Evolutionary conservation across 2,329 filamentous ascomycete genomes (phyloP).

Genomic region (Epichloe baconii): DNA sequence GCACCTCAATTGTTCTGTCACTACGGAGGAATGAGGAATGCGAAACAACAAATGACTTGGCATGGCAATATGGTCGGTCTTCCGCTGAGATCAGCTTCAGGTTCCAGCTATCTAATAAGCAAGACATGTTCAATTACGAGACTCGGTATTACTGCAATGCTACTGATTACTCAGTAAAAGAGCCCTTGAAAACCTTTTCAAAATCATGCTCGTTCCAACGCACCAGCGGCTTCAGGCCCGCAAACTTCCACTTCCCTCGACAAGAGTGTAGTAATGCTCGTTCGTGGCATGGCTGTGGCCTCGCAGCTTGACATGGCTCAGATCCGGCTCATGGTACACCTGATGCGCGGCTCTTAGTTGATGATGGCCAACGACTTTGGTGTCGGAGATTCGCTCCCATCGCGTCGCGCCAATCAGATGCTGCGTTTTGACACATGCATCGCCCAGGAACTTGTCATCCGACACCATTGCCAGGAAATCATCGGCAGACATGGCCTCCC

Average conservation of each 20-base stretch:
- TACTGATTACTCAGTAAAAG: too few relatives aligned
- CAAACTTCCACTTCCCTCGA: constrained; percentile 47
- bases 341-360: constrained; percentile 47
- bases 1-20: too few relatives aligned
- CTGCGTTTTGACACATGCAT: constrained; percentile 40
- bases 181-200: neutral
- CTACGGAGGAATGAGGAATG: too few relatives aligned
- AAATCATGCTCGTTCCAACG: constrained; percentile 35
- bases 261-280: constrained; percentile 40
- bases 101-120: too few relatives aligned
- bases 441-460: constrained; percentile 37
- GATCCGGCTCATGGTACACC: constrained; percentile 34
- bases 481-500: constrained; percentile 41
- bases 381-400: constrained; percentile 35
- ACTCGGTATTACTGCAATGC: too few relatives aligned
- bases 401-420: constrained; percentile 40
- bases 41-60: too few relatives aligned
- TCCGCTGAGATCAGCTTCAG: too few relatives aligned
- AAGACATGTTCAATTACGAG: too few relatives aligned
- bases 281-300: constrained; percentile 43
- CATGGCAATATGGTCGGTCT: too few relatives aligned
- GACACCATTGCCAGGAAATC: constrained; percentile 40
- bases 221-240: constrained; percentile 38
- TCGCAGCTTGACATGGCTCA: constrained; percentile 34
- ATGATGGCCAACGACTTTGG: constrained; percentile 38